These are phyloP conservation scores for Tricholoma flavovirens DNA, from an alignment of 768 basidiomycete species.

Conservation along the genomic window DNA sequence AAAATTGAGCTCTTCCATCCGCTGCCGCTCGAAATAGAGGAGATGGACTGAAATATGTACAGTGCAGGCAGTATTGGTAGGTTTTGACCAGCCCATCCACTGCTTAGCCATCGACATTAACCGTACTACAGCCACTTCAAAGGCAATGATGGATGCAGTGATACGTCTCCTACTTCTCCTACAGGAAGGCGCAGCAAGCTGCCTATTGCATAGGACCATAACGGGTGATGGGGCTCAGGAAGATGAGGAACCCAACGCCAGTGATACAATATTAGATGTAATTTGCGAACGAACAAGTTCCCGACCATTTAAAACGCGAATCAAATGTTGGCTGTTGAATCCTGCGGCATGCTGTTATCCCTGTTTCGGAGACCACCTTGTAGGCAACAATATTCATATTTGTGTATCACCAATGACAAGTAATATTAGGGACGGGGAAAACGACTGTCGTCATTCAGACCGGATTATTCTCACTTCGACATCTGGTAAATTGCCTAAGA, in stretches of 20 bases:
- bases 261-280: not conserved
- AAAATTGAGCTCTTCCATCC: slow-evolving; percentile 49
- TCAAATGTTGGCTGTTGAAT: slow-evolving; percentile 45
- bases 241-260: slow-evolving; percentile 1
- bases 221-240: slow-evolving; percentile 21
- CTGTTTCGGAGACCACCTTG: slow-evolving; percentile 72
- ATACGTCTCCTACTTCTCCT: slow-evolving; percentile 41
- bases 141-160: slow-evolving; percentile 63
- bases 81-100: slow-evolving; percentile 10
- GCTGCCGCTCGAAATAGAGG: slow-evolving; percentile 53
- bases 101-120: not conserved
- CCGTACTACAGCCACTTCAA: slow-evolving; percentile 43
- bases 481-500: slow-evolving; percentile 33
- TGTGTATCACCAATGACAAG: not conserved
- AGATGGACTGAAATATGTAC: slow-evolving; percentile 62
- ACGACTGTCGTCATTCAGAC: slow-evolving; percentile 63
- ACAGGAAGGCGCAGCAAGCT: slow-evolving; percentile 37
- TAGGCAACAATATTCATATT: slow-evolving; percentile 13
- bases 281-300: not conserved
- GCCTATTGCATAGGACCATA: slow-evolving; percentile 45
- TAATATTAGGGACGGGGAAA: slow-evolving; percentile 57
- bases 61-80: slow-evolving; percentile 54
- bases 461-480: slow-evolving; percentile 30
- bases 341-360: slow-evolving; percentile 39
- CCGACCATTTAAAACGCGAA: slow-evolving; percentile 45